These are phyloP conservation scores for Colletotrichum endophyticum DNA, from an alignment of 2,329 filamentous ascomycete species.

Conservation along the genomic window DNA sequence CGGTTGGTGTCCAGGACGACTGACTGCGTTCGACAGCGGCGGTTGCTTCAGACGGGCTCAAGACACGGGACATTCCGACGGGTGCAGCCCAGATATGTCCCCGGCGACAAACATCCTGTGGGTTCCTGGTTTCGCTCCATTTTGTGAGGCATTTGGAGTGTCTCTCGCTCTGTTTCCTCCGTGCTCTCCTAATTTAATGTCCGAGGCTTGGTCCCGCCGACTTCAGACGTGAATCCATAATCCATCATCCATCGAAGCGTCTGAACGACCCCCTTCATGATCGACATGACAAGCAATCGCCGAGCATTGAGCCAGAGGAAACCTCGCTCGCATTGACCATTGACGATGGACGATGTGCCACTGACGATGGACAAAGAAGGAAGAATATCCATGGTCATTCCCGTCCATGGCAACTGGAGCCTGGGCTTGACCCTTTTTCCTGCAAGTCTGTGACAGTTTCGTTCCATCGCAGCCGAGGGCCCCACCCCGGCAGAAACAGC, in stretches of 20 bases:
- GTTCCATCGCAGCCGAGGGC: constrained; percentile 8
- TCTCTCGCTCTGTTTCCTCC: not conserved
- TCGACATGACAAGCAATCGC: not conserved
- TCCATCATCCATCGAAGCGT: not conserved
- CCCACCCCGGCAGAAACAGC: constrained; percentile 11
- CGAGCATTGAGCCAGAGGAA: not conserved
- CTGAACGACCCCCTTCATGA: not conserved
- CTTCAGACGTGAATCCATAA: not conserved
- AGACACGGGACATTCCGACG: not conserved
- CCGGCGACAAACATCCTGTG: not conserved
- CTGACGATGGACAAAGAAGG: not conserved
- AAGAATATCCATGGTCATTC: not conserved
- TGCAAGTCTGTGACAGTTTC: not conserved
- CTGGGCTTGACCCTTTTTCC: not conserved
- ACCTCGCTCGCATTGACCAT: not conserved
- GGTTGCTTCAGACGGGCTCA: not conserved
- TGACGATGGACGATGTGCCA: not conserved
- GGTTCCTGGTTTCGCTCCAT: not conserved
- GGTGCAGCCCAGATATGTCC: not conserved
- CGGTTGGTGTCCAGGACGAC: not conserved
- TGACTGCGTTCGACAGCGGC: not conserved
- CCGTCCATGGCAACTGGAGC: not conserved
- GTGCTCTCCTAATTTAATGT: not conserved
- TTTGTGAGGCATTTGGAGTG: not conserved
- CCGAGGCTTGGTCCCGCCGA: not conserved